These are phyloP conservation scores for Stenocarpella maydis DNA, from an alignment of 2,329 filamentous ascomycete species.

Conservation along the genomic window DNA sequence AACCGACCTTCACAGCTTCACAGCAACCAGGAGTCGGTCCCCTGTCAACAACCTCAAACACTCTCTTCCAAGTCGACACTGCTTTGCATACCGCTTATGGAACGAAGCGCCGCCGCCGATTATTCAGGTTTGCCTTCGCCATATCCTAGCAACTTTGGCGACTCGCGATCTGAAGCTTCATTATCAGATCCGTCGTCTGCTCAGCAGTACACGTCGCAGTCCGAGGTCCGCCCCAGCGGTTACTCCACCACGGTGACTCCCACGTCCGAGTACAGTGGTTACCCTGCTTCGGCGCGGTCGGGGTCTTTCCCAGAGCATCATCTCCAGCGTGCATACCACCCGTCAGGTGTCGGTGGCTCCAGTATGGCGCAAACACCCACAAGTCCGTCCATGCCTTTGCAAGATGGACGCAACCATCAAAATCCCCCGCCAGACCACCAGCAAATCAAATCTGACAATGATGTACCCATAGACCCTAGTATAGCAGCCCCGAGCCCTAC, in stretches of 20 bases:
- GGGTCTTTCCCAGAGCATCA: slow-evolving; percentile 83
- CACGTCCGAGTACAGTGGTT: slow-evolving; percentile 87
- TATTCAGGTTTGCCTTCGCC: slow-evolving; percentile 86
- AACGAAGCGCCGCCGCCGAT: slow-evolving; percentile 70
- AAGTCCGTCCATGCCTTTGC: slow-evolving; percentile 94
- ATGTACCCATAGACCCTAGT: slow-evolving; percentile 99
- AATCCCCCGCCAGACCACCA: slow-evolving; percentile 67
- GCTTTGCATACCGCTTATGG: slow-evolving; percentile 53
- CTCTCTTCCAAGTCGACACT: slow-evolving; percentile 12
- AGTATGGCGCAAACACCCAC: slow-evolving; percentile 97
- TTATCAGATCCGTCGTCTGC: slow-evolving; percentile 86
- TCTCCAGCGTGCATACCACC: slow-evolving; percentile 84
- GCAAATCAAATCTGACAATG: slow-evolving; percentile 91
- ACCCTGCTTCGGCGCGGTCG: slow-evolving; percentile 78
- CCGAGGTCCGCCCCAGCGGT: slow-evolving; percentile 76
- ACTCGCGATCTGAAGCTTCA: slow-evolving; percentile 84
- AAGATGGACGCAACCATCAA: slow-evolving; percentile 83
- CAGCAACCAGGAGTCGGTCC: slow-evolving; percentile 32
- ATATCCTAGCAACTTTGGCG: slow-evolving; percentile 71
- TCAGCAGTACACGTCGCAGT: slow-evolving; percentile 85
- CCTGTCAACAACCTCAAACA: slow-evolving; percentile 22
- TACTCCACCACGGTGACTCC: slow-evolving; percentile 84
- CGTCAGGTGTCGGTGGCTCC: slow-evolving; percentile 77
- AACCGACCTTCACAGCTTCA: slow-evolving; percentile 12
- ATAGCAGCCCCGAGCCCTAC: slow-evolving; percentile 93